Evolutionary conservation across 768 basidiomycete genomes (phyloP).

Genomic region (Boletus coccyginus): DNA sequence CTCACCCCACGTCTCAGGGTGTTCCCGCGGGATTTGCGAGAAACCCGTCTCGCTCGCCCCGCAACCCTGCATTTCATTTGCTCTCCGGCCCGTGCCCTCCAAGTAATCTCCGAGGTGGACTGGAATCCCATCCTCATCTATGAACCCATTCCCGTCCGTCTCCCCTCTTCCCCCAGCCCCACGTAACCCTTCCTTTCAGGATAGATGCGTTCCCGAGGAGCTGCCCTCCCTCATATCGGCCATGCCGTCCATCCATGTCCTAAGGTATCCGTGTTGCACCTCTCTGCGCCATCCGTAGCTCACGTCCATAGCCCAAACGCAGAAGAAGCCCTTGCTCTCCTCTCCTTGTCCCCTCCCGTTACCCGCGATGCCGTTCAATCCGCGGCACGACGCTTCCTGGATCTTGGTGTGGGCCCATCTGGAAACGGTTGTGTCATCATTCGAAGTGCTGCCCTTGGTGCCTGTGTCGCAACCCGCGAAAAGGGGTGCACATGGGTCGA

Average conservation of each 20-base stretch:
- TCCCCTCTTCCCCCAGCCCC: not conserved
- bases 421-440: conserved; percentile 66
- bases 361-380: conserved; percentile 57
- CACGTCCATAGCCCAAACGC: conserved; percentile 69
- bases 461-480: conserved; percentile 52
- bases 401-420: conserved; percentile 51
- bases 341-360: conserved; percentile 47
- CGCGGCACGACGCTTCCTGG: conserved; percentile 62
- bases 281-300: not conserved
- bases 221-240: conserved; percentile 62
- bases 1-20: conserved; percentile 68
- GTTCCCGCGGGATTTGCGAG: conserved; percentile 63
- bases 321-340: conserved; percentile 70
- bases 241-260: conserved; percentile 56
- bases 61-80: conserved; percentile 78
- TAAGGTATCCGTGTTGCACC: conserved; percentile 49
- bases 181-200: conserved; percentile 38
- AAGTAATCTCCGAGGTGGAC: conserved; percentile 63
- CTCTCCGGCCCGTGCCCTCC: conserved; percentile 67
- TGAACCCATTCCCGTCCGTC: conserved; percentile 81
- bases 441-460: conserved; percentile 70
- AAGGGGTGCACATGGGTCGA: conserved; percentile 58
- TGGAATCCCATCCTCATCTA: conserved; percentile 75
- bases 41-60: conserved; percentile 50
- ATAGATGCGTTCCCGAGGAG: conserved; percentile 78